Evolutionary conservation across 1,284 basidiomycete genomes (phyloP).

Genomic region (Exobasidium rhododendri): DNA sequence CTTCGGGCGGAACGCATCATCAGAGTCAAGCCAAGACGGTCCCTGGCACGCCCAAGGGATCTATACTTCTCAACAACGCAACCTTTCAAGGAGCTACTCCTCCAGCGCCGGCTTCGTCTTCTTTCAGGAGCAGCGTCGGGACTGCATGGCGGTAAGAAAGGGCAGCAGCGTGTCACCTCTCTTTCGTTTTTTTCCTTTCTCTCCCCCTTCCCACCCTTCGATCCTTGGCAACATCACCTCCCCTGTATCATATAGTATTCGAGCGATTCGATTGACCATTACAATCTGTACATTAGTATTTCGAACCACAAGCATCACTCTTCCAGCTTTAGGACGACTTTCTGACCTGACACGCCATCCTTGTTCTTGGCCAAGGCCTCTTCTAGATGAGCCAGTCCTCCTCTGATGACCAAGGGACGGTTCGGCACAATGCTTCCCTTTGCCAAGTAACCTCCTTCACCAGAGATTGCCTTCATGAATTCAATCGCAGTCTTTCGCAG

Average conservation of each 20-base stretch:
- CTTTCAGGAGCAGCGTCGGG: not conserved
- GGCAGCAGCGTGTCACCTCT: no score
- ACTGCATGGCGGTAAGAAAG: not conserved
- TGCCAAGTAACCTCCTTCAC: constrained; percentile 32
- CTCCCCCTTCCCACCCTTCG: no score
- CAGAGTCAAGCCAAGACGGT: no score
- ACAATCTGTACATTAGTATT: no score
- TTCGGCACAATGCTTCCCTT: constrained; percentile 28
- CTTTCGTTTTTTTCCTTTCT: no score
- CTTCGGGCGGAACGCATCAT: no score
- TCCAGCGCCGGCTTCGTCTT: not conserved
- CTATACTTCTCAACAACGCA: not conserved
- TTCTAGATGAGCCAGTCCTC: constrained; percentile 28
- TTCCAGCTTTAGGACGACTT: no score
- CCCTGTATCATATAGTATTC: no score
- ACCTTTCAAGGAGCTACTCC: not conserved
- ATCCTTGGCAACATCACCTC: no score
- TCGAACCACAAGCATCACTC: no score
- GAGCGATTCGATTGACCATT: no score
- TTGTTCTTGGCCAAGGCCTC: constrained; percentile 33
- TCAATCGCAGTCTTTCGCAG: constrained; percentile 23
- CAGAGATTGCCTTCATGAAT: constrained; percentile 27
- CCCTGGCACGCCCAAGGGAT: no score
- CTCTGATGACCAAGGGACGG: constrained; percentile 24
- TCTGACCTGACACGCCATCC: constrained; percentile 33